These are phyloP conservation scores for Fusarium sarcochroum DNA, from an alignment of 2,329 filamentous ascomycete genomes.

Conservation along the genomic window DNA sequence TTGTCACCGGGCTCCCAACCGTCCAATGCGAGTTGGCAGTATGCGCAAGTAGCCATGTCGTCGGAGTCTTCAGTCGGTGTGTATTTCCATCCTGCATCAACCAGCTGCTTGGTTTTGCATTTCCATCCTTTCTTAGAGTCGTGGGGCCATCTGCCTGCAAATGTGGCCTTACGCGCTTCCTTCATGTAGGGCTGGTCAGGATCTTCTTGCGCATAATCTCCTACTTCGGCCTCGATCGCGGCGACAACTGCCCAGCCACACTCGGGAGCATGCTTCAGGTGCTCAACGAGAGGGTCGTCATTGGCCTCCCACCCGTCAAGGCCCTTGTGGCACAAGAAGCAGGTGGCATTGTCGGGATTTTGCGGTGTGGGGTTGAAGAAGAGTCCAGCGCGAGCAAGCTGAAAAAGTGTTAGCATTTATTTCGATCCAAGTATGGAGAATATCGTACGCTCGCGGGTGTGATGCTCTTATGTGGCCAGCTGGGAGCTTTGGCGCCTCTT, in stretches of 20 bases:
- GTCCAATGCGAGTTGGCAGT: constrained; percentile 90
- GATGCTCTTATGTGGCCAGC: constrained; percentile 80
- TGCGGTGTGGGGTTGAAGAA: constrained; percentile 83
- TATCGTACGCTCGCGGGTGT: constrained; percentile 51
- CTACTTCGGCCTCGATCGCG: constrained; percentile 72
- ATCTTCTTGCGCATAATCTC: constrained; percentile 77
- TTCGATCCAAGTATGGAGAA: constrained; percentile 7
- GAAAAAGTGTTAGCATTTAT: constrained; percentile 44
- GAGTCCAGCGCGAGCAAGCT: constrained; percentile 94
- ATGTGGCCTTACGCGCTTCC: constrained; percentile 85
- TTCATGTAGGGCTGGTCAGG: constrained; percentile 79
- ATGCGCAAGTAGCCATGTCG: constrained; percentile 91
- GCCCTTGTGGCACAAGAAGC: constrained; percentile 87
- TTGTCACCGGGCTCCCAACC: constrained; percentile 96
- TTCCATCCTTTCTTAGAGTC: constrained; percentile 90
- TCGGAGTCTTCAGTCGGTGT: constrained; percentile 86
- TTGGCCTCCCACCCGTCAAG: constrained; percentile 93
- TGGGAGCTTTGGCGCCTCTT: constrained; percentile 65
- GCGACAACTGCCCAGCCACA: constrained; percentile 90
- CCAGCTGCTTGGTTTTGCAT: constrained; percentile 91
- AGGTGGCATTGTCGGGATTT: constrained; percentile 88
- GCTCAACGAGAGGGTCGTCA: constrained; percentile 87
- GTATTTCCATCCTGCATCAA: constrained; percentile 94
- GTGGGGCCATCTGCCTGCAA: constrained; percentile 89
- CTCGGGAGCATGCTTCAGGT: constrained; percentile 83